A percentile compares a stretch with the other conserved stretches of the same genome.
Evolutionary conservation across 305 asterid species (phyloP).

Genomic region (Plantago rigida): DNA sequence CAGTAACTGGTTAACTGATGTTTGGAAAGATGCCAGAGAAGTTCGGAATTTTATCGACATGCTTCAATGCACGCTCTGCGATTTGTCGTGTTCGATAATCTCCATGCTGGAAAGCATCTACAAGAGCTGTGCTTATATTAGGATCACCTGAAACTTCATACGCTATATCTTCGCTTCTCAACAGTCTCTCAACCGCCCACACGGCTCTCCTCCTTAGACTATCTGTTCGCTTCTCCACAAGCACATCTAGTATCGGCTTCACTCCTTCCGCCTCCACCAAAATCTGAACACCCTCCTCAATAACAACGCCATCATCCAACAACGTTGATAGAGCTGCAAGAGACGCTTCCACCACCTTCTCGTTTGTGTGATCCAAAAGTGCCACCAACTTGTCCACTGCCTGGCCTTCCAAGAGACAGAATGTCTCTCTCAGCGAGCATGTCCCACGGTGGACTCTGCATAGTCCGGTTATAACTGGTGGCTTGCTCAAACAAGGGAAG

Average conservation of each 20-base stretch:
- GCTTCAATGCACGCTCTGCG: constrained; percentile 83
- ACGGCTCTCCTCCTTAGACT: constrained; percentile 61
- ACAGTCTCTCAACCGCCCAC: constrained; percentile 82
- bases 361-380: constrained; percentile 76
- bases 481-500: constrained; percentile 71
- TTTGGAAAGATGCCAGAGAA: constrained; percentile 83
- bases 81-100: constrained; percentile 76
- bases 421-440: constrained; percentile 66
- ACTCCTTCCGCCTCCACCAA: constrained; percentile 63
- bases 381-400: constrained; percentile 72
- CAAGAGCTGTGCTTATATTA: constrained; percentile 70
- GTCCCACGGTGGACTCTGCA: constrained; percentile 67
- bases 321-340: constrained; percentile 81
- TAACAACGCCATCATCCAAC: constrained; percentile 70
- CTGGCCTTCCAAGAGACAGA: constrained; percentile 76
- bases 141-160: constrained; percentile 55
- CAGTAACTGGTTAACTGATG: constrained; percentile 25
- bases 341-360: constrained; percentile 77
- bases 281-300: constrained; percentile 63
- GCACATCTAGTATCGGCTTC: constrained; percentile 58
- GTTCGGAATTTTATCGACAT: constrained; percentile 70
- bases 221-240: constrained; percentile 73
- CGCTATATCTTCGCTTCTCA: constrained; percentile 62
- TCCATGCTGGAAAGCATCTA: constrained; percentile 82
- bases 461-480: constrained; percentile 47